Evolutionary conservation across 805 yeast species (phyloP), one percentile per base, ranked within the genome.

Genomic region (Isabelozyma rhagii): DNA sequence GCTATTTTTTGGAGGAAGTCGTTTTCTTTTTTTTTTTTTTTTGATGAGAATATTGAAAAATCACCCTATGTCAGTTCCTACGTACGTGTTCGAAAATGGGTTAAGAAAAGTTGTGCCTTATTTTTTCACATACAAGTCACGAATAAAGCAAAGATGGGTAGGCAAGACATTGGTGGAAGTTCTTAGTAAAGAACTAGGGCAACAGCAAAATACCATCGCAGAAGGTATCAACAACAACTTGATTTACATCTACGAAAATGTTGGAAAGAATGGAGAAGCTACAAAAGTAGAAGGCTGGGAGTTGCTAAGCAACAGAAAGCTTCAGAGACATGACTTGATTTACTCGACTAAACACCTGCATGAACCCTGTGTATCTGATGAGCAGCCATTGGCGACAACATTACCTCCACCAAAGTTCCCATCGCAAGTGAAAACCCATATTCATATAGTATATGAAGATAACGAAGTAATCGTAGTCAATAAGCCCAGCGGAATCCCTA

Each of bases 401-500:
- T 21, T 27, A 45, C 11, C 25, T 13, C 11, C 31, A 36, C 43
- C 25, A 7, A 15, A 15, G 11, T 11, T 14, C 41, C 18, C 41
- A 31, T 31, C n/a, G n/a, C 10, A 10, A 3, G 9, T 31, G 21
- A 43, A 41, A 25, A 50, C 55, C n/a, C 55, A 54, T 21, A 52
- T 64, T 5, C 42, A 54, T 14, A 61, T 74, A 1, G 55, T 80
- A 0, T 65, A 58, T 55, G 69, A 76, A 51, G 72, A 74, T 51
- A 62, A 60, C 3, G 62, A 67, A 7, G 29, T 74, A 0, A 25
- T 79, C 13, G 82, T 80, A 25, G 72, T 79, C 2, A 65, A 77
- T 54, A 80, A 80, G 51, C 84, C 84, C 0, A 63, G 73, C 0
- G 85, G 84, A 0, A 62, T 79, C 2, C 83, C 84, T 1, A 78